Percentiles rank a stretch among this genome's conserved stretches.
Evolutionary conservation across 179 eudicot species (phyloP).

Genomic region (Corrigiola litoralis): DNA sequence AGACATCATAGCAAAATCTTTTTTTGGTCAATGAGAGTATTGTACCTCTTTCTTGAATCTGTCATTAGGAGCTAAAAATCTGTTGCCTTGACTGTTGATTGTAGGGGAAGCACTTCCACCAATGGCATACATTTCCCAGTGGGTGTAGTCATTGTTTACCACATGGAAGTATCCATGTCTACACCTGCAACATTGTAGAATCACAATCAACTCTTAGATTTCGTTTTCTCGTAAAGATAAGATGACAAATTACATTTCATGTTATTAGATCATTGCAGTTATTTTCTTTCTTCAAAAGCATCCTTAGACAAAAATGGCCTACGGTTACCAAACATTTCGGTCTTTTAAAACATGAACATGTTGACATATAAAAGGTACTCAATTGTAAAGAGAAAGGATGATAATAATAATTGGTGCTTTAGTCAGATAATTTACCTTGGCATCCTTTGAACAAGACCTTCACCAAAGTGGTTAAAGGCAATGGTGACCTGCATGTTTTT

Average conservation of each 20-base stretch:
- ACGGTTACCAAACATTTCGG: background rate
- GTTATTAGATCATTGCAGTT: too few species aligned
- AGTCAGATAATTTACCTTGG: constrained; percentile 47
- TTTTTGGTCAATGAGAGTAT: too few species aligned
- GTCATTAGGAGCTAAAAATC: constrained; percentile 59
- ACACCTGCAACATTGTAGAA: constrained; percentile 44
- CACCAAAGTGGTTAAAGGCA: constrained; percentile 83
- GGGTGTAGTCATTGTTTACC: constrained; percentile 84
- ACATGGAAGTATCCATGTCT: constrained; percentile 84
- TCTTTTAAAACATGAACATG: background rate
- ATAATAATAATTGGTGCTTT: background rate
- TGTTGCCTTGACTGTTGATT: constrained; percentile 75
- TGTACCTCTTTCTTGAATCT: constrained; percentile 61
- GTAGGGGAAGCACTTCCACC: constrained; percentile 81
- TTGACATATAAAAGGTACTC: background rate
- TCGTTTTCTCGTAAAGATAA: too few species aligned
- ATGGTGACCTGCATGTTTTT: constrained; percentile 80
- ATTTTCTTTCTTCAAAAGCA: too few species aligned
- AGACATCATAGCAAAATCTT: too few species aligned
- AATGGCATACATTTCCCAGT: constrained; percentile 84
- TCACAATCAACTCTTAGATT: constrained; percentile 15
- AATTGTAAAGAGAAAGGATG: background rate
- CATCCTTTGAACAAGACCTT: constrained; percentile 83
- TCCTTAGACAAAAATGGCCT: background rate
- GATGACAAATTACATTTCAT: too few species aligned